phyloP scores from a whole-genome alignment of 2,329 filamentous ascomycete species.

The Amylocarpus encephaloides region DNA sequence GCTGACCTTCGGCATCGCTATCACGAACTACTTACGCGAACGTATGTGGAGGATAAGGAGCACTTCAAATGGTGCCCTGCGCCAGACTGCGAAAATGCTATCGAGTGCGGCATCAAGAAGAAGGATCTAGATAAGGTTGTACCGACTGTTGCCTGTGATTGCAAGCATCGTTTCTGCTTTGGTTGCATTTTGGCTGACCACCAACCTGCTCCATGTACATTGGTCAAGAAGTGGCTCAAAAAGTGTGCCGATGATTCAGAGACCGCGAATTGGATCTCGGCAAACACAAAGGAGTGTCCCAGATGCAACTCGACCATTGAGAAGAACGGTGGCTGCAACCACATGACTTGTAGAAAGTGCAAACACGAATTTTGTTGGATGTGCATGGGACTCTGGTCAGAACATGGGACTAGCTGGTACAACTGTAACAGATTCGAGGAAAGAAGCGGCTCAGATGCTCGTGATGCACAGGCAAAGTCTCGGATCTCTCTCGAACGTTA shows the following conservation, averaged over 20 bases:
- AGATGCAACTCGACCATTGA: constrained; percentile 96
- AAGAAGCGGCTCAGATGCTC: constrained; percentile 84
- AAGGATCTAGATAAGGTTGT: constrained; percentile 81
- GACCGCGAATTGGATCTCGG: constrained; percentile 98
- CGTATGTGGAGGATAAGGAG: constrained; percentile 95
- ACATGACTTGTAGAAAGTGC: constrained; percentile 96
- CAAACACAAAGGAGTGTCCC: constrained; percentile 97
- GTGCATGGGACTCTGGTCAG: constrained; percentile 98
- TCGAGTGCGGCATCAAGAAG: constrained; percentile 83
- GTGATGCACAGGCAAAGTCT: constrained; percentile 87
- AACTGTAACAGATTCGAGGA: constrained; percentile 98
- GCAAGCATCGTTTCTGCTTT: constrained; percentile 88
- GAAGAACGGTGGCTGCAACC: constrained; percentile 97
- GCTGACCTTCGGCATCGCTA: constrained; percentile 58
- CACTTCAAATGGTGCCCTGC: constrained; percentile 96
- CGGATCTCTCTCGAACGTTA: constrained; percentile 92
- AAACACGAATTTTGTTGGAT: constrained; percentile 99
- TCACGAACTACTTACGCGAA: constrained; percentile 78
- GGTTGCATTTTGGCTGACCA: constrained; percentile 87
- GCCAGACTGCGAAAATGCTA: constrained; percentile 90
- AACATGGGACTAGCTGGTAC: constrained; percentile 99
- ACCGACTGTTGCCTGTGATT: constrained; percentile 80
- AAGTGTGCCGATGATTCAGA: constrained; percentile 98
- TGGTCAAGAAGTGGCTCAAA: constrained; percentile 95
- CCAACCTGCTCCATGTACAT: constrained; percentile 81